Base-by-base conservation (phyloP, 495 filamentous ascomycete genomes). In the Neurospora africana region DNA sequence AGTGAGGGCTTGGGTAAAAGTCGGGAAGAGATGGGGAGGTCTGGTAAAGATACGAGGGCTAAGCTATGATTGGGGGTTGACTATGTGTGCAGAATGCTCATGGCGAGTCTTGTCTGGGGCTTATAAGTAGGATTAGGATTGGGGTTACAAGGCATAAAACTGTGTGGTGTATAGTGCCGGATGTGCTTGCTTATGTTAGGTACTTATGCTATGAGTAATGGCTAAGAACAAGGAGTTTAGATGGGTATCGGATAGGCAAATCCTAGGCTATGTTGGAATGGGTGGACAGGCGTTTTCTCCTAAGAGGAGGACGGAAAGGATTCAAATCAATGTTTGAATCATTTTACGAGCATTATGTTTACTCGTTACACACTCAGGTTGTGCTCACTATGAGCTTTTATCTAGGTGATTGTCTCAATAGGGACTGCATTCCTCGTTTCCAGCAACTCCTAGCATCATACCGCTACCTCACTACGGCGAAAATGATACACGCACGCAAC, bases 1-100 rank as follows among this genome's bases (percentile, higher is more conserved):
- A 86, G 84, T 43, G 74, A 86, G 78, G 84, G 84, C 2, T 73
- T 82, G 69, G 84, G 79, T 2, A 77, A 69, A 70, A 61, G 69
- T 65, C 68, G 36, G 21, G 43, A 23, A 17, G 61, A 70, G 47
- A 6, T 19, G n/a, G 40, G 58, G 27, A 47, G 21, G n/a, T 30
- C 53, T 35, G 73, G 37, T 74, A 17, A 17, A 7, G 70, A 70
- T 58, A 69, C 67, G 61, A 74, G 61, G 72, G 67, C 67, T 30
- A 74, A 70, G 72, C 33, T 75, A 10, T 75, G 30, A 69, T 36
- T 11, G 7, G 27, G 11, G 5, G 11, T 58, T 30, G 47, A 58
- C 5, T 15, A 58, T 4, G 10, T 15, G 47, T 58, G 47, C 27
- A 58, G 11, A 27, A 2, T 58, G 47, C 11, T 15, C 10, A 30